Conservation (phyloP, 495 filamentous ascomycete species). For the Penicillium waksmanii region DNA sequence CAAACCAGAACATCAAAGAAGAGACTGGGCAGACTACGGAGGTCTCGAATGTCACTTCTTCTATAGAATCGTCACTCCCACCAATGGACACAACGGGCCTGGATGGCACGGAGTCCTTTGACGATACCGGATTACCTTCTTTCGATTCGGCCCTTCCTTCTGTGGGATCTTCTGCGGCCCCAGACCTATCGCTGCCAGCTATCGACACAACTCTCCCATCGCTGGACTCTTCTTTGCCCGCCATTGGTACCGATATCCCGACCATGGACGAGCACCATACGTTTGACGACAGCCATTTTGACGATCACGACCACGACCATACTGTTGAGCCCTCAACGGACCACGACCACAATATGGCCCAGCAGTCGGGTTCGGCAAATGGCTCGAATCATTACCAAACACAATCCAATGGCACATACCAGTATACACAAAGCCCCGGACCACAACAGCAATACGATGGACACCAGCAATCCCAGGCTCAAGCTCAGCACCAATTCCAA, state of each 20-base stretch:
- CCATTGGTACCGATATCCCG: constrained; percentile 39
- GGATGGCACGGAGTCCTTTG: constrained; percentile 24
- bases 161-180: constrained; percentile 27
- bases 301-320: constrained; percentile 21
- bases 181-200: constrained; percentile 41
- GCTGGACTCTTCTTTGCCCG: constrained; percentile 40
- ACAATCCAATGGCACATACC: constrained; percentile 38
- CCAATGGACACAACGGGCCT: constrained; percentile 26
- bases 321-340: constrained; percentile 11
- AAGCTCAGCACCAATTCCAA: constrained; percentile 34
- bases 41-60: constrained; percentile 12
- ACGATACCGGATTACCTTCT: constrained; percentile 36
- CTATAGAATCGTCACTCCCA: constrained; percentile 25
- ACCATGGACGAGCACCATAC: constrained; percentile 33
- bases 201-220: constrained; percentile 43
- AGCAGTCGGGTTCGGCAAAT: constrained; percentile 28
- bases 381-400: constrained; percentile 30
- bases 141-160: constrained; percentile 41
- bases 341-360: constrained; percentile 41
- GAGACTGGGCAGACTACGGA: constrained; percentile 8
- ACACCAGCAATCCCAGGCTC: constrained; percentile 27
- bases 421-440: constrained; percentile 30
- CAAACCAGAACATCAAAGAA: constrained; percentile 12
- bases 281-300: constrained; percentile 26
- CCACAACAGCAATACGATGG: constrained; percentile 26